Base-by-base conservation (phyloP, 208 protist species). In the Paratrypanosoma confusum region DNA sequence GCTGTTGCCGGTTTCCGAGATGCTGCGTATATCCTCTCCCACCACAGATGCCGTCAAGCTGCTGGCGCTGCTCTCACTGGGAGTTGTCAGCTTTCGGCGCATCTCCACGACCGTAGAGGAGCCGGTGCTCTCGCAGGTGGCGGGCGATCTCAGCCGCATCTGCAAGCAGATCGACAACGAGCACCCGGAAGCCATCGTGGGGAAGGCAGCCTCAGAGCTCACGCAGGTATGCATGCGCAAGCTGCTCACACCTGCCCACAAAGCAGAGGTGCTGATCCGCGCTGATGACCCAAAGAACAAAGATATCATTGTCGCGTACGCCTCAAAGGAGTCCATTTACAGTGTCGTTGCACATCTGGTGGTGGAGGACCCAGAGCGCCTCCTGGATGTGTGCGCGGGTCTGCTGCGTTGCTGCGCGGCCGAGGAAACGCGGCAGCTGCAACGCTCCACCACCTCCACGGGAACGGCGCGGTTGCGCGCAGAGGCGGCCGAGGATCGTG, bases 181-280 rank as follows among this genome's bases (percentile, higher is more conserved):
- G 45, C 77, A 80, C 54, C 53, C 66, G 0, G 62, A 84, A 13
- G 71, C 71, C 26, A 62, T 57, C 38, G 64, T 84, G 47, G 48
- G 40, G 22, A 54, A 66, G 40, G 45, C 64, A 20, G 69, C 76
- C 0, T 36, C 47, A 25, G 54, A 70, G 39, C 67, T 90, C 8
- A 41, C 65, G 34, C 37, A 61, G 7, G 61, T 66, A 0, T 70
- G 62, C 8, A 72, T 53, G 26, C 60, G 43, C 39, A 64, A 62
- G 51, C 74, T 60, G 7, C 63, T 83, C 0, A 81, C 73, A 3
- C 40, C 81, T 20, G 32, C 58, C 24, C 67, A 81, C 31, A 71
- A 81, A 51, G 68, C 66, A 23, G 48, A 72, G 35, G 58, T 82
- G 50, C 50, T 90, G 24, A 53, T 83, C 20, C 41, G 74, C 34